Base-by-base conservation (phyloP, 768 basidiomycete species). In the Mycena sanguinolenta region DNA sequence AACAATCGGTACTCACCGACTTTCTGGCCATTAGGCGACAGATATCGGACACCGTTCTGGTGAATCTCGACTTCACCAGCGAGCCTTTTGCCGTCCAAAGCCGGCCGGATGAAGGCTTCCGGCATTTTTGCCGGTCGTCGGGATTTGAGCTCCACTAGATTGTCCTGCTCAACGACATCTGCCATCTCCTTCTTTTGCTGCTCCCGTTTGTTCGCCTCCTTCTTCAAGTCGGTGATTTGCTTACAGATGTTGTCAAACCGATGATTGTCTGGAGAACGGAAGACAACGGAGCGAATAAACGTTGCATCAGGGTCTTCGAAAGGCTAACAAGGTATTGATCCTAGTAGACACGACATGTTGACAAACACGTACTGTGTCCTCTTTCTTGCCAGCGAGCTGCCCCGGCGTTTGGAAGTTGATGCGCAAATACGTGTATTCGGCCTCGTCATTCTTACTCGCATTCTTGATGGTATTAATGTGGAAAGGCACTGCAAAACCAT, bases 401-500 rank as follows among this genome's bases (percentile, higher is more conserved):
- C 98, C 98, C 14, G 98, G 98, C 0, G 97, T 98, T 80, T 98
- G 96, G 84, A 99, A 98, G 82, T 99, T 99, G 80, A 99, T 96
- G 2, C 98, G 90, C 63, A 99, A 87, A 76, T 95, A 95, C 0
- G 96, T 97, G 78, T 92, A 94, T 59, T 99, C 96, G 7, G 94
- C 95, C 81, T 99, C 98, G 72, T 99, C 97, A 72, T 90, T 98
- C 84, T 99, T 99, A 85, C 94, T 96, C 34, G 93, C 94, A 78
- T 97, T 99, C 83, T 99, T 99, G 73, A 99, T 95, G 2, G 96
- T 96, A 77, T 97, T 97, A 82, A 99, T 97, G 78, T 99, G 98
- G 86, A 97, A 98, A 0, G 97, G 96, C 0, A 97, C 96, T 0
- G 96, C 95, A 75, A 93, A 98, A 4, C 98, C 98, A 75, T 98